Base-by-base conservation (phyloP, 129 eudicot genomes). In the Pulicaria dysenterica region DNA sequence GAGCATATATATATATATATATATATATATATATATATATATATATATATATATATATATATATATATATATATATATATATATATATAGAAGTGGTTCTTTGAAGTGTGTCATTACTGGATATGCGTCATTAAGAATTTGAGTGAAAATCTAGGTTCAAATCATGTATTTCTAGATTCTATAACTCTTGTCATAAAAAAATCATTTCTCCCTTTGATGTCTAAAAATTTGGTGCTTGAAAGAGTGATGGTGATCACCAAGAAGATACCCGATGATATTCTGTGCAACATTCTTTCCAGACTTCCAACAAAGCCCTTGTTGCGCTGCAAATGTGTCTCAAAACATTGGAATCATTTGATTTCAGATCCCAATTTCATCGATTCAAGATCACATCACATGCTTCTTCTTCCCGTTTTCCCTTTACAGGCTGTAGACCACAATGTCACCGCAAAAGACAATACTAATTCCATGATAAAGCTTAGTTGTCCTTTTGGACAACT, bases 241-340 rank as follows among this genome's bases (percentile, higher is more conserved):
- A 51, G 9, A 51, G 58, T 5, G 14, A 51, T 15, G 58, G 24
- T 14, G 15, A n/a, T 24, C 31, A 24, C 57, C 17, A 51, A 4
- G 7, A 8, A 51, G 4, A 51, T 51, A 51, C 58, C 58, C 58
- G 24, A 51, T 17, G 58, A 51, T 16, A 51, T 51, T n/a, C 5
- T 51, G 14, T 3, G 16, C 58, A 51, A 51, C 17, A 51, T 51
- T n/a, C 58, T 12, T 51, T 51, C 58, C 19, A 24, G 58, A 16
- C 58, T 51, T 51, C 19, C 58, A 51, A 1, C 58, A 51, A 51
- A 51, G n/a, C 58, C 58, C 58, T 16, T 51, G 8, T 51, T 43
- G 17, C 58, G 58, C 24, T 51, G 58, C 58, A 51, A 51, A 7
- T 51, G 58, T 51, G 34, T 51, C 58, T 51, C 58, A 7, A 51